Evolutionary conservation across 345 rosid species (phyloP).

Genomic region (Camelina neglecta): DNA sequence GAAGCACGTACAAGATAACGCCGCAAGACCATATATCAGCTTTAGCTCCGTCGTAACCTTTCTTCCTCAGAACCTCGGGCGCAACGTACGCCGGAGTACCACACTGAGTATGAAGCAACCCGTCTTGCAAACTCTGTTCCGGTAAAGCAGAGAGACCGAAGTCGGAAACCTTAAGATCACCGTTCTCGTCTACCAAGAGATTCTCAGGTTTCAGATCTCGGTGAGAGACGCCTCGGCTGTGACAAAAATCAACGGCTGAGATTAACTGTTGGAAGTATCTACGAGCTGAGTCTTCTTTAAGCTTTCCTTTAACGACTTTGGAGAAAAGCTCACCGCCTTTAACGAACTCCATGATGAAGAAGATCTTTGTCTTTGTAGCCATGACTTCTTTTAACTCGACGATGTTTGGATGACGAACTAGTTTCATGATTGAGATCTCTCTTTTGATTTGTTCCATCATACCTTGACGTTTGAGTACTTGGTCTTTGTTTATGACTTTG

Average conservation of each 20-base stretch:
- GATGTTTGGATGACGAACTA: conserved; percentile 75
- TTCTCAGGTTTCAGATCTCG: conserved; percentile 89
- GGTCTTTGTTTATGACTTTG: conserved; percentile 66
- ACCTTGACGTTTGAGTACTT: conserved; percentile 45
- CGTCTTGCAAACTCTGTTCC: conserved; percentile 70
- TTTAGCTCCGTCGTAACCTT: conserved; percentile 80
- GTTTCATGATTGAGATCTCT: conserved; percentile 77
- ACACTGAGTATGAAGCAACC: conserved; percentile 82
- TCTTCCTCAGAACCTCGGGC: conserved; percentile 79
- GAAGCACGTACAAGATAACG: conserved; percentile 66
- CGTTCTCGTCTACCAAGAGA: conserved; percentile 69
- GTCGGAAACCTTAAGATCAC: conserved; percentile 71
- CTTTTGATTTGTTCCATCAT: conserved; percentile 79
- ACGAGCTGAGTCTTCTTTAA: conserved; percentile 62
- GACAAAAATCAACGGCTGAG: conserved; percentile 77
- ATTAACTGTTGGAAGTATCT: conserved; percentile 73
- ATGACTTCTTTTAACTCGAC: conserved; percentile 75
- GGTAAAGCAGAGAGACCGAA: conserved; percentile 80
- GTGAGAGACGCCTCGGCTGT: conserved; percentile 78
- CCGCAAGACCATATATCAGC: conserved; percentile 94
- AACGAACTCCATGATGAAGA: conserved; percentile 77
- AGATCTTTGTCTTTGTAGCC: conserved; percentile 73
- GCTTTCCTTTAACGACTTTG: conserved; percentile 61
- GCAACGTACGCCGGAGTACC: conserved; percentile 95
- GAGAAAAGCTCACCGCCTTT: conserved; percentile 79